Base-by-base conservation (phyloP, 495 filamentous ascomycete species). In the Penicillium crystallinum region DNA sequence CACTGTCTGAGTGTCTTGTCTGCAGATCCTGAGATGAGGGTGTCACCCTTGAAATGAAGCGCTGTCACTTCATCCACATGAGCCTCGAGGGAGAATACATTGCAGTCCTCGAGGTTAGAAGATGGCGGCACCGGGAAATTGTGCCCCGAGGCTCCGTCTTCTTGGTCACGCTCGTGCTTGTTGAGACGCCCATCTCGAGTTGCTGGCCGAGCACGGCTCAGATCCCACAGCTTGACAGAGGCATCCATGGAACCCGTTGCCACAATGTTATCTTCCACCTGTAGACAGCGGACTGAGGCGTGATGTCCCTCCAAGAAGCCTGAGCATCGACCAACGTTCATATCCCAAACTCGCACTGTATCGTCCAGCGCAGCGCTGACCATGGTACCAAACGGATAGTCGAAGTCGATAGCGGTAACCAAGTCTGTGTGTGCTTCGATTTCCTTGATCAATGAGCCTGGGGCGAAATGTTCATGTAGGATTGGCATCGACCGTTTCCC, bases 1-100 rank as follows among this genome's bases (percentile, higher is more conserved):
- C 93, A 99, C 70, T 99, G 93, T 39, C 93, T 82, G 36, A 98
- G 71, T 3, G 93, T 98, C 76, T 98, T 98, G 69, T 98, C 93
- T 6, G 95, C 86, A 4, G 93, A 97, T 12, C 93, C 93, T 4
- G 93, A 98, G 11, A 98, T 88, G 15, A 98, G 79, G 0, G 90
- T 91, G 60, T 97, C 81, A 22, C 86, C 88, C 47, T 81, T 77
- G 70, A 98, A 95, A 66, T 96, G 85, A 33, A 98, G 77, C 18
- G 95, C 93, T 3, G 93, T 97, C 58, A 98, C 87, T 70, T 97
- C 93, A 46, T 87, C 93, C 9, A 98, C 83, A 64, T 98, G 93
- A 0, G 93, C 85, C 64, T 90, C 83, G 29, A 98, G 79, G 0
- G 89, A 86, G 67, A 90, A 91, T 17, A 97, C 73, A 35, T 84